These are phyloP conservation scores for Pseudogymnoascus sp. DNA, from an alignment of 2,329 filamentous ascomycete genomes.

Conservation along the genomic window DNA sequence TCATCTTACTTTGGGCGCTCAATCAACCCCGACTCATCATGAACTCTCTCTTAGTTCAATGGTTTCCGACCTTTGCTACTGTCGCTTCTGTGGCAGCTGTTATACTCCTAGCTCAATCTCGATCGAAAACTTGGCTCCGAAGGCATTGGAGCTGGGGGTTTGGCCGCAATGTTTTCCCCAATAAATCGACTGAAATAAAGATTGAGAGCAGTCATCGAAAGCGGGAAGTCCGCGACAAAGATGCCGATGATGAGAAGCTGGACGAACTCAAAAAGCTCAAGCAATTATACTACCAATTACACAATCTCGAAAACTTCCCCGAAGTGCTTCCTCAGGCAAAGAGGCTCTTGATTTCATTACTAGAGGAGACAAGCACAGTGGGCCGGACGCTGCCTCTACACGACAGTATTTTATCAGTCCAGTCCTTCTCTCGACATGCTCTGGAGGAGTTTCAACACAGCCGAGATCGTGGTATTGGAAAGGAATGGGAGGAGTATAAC, in stretches of 20 bases:
- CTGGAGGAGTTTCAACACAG: slow-evolving; percentile 28
- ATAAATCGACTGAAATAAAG: background rate
- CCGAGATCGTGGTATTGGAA: slow-evolving; percentile 28
- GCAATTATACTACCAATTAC: slow-evolving; percentile 34
- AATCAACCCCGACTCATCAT: slow-evolving; percentile 10
- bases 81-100: background rate
- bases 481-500: slow-evolving; percentile 25
- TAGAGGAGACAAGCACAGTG: slow-evolving; percentile 28
- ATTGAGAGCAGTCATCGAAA: slow-evolving; percentile 10
- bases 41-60: slow-evolving; percentile 13
- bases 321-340: slow-evolving; percentile 30
- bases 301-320: slow-evolving; percentile 33
- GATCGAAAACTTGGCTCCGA: slow-evolving; percentile 10
- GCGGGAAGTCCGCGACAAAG: slow-evolving; percentile 8
- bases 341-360: slow-evolving; percentile 28
- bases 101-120: slow-evolving; percentile 8
- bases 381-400: slow-evolving; percentile 18
- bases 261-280: slow-evolving; percentile 24
- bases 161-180: background rate
- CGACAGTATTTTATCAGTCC: slow-evolving; percentile 28
- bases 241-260: slow-evolving; percentile 6
- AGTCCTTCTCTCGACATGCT: slow-evolving; percentile 24
- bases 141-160: background rate
- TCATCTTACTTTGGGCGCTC: background rate
- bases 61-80: slow-evolving; percentile 12